These are phyloP conservation scores for Rhododendron griersonianum DNA, from an alignment of 148 eudicot species.

Conservation along the genomic window DNA sequence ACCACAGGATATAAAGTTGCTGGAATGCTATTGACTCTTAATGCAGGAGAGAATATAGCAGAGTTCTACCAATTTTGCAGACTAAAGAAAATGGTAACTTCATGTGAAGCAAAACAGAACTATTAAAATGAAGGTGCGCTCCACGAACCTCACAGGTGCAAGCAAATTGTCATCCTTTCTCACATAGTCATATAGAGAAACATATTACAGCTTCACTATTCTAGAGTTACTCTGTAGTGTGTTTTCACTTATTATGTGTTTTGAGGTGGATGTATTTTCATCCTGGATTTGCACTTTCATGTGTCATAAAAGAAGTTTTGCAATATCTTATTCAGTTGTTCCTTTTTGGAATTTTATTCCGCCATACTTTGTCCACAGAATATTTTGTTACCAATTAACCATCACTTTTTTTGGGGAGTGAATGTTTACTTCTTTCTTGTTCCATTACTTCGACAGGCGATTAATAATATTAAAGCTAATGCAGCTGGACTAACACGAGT, in stretches of 20 bases:
- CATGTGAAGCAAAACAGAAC: neutral
- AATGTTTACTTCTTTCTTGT: neutral
- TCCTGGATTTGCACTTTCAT: neutral
- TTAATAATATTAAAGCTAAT: conserved; percentile 60
- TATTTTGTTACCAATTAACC: neutral
- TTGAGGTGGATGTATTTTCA: neutral
- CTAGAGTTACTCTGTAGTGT: neutral
- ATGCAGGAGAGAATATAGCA: neutral
- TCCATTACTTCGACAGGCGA: conserved; percentile 46
- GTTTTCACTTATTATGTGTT: neutral
- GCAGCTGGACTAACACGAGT: conserved; percentile 47
- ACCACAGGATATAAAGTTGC: neutral
- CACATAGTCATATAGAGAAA: neutral
- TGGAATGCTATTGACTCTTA: neutral
- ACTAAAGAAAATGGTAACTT: neutral
- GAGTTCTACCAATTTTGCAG: neutral
- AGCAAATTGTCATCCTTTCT: neutral
- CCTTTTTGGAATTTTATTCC: neutral
- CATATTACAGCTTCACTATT: neutral
- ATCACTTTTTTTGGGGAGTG: neutral
- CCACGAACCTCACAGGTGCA: neutral
- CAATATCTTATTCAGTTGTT: neutral
- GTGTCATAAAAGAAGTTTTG: neutral
- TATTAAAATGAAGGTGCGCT: neutral
- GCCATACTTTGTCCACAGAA: neutral